Evolutionary conservation across 345 rosid genomes (phyloP).

Genomic region (Citrus cavaleriei): DNA sequence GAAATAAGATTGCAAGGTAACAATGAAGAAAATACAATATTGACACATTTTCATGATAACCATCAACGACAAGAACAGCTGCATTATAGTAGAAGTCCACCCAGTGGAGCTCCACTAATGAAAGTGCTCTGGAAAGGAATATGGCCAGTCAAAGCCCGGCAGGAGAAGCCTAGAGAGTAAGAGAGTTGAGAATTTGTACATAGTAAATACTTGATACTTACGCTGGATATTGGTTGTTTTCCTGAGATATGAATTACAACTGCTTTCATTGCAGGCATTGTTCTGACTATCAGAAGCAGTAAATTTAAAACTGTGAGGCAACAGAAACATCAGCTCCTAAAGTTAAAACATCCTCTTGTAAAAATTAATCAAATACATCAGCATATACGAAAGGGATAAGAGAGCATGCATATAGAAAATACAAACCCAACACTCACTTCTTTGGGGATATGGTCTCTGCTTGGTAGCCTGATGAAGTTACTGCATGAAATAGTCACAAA

Average conservation of each 20-base stretch:
- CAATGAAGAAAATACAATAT: neutral
- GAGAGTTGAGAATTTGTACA: slow-evolving; percentile 14
- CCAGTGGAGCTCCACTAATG: neutral
- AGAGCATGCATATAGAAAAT: neutral
- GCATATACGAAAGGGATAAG: neutral
- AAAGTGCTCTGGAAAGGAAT: slow-evolving; percentile 5
- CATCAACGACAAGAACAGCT: neutral
- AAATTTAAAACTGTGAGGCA: slow-evolving; percentile 26
- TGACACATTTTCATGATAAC: neutral
- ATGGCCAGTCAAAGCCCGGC: slow-evolving; percentile 9
- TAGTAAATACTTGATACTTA: slow-evolving; percentile 25
- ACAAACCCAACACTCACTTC: slow-evolving; percentile 35
- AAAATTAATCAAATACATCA: slow-evolving; percentile 11
- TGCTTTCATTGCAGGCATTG: slow-evolving; percentile 20
- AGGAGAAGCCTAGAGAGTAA: slow-evolving; percentile 6
- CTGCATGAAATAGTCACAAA: slow-evolving; percentile 30
- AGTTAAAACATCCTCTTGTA: neutral
- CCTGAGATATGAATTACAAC: slow-evolving; percentile 21
- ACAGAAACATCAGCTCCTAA: slow-evolving; percentile 13
- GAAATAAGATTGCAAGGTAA: slow-evolving; percentile 7
- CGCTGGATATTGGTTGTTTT: slow-evolving; percentile 37
- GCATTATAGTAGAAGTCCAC: slow-evolving; percentile 2
- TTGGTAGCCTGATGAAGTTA: slow-evolving; percentile 30
- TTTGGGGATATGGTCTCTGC: slow-evolving; percentile 33
- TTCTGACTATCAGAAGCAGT: slow-evolving; percentile 21